phyloP scores from a whole-genome alignment of 305 asterid species.

The Fraxinus angustifolia region DNA sequence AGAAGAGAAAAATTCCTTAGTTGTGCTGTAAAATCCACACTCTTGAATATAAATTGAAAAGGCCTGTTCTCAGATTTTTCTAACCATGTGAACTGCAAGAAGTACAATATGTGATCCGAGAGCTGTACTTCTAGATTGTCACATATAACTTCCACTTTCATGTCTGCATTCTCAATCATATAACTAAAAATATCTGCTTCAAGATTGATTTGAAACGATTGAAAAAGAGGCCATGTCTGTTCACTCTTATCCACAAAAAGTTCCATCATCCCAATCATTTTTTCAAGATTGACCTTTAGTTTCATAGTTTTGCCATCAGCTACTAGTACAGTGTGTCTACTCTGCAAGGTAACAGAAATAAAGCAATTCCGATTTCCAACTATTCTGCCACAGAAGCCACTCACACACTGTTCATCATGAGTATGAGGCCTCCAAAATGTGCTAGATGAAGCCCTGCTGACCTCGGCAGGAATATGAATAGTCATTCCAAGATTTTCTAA shows the following conservation, averaged over 20 bases:
- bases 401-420: constrained; percentile 29
- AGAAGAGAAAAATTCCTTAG: constrained; percentile 68
- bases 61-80: constrained; percentile 48
- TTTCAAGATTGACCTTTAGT: constrained; percentile 47
- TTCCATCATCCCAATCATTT: constrained; percentile 54
- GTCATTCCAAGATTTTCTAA: constrained; percentile 55
- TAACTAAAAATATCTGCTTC: constrained; percentile 48
- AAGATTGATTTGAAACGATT: constrained; percentile 56
- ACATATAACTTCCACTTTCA: constrained; percentile 49
- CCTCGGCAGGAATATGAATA: constrained; percentile 62
- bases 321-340: constrained; percentile 49
- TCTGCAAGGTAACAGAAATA: constrained; percentile 53
- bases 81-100: constrained; percentile 53
- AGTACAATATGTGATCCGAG: constrained; percentile 57
- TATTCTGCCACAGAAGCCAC: constrained; percentile 33
- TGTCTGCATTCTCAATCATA: constrained; percentile 35
- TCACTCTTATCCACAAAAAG: constrained; percentile 38
- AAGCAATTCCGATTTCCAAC: constrained; percentile 47
- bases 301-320: constrained; percentile 47
- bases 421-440: constrained; percentile 37
- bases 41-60: constrained; percentile 38
- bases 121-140: constrained; percentile 67
- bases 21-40: constrained; percentile 49
- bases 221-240: constrained; percentile 72
- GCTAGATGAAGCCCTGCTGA: constrained; percentile 33